These are phyloP conservation scores for Tuber microsphaerosporum DNA, from an alignment of 495 filamentous ascomycete genomes.

Conservation along the genomic window DNA sequence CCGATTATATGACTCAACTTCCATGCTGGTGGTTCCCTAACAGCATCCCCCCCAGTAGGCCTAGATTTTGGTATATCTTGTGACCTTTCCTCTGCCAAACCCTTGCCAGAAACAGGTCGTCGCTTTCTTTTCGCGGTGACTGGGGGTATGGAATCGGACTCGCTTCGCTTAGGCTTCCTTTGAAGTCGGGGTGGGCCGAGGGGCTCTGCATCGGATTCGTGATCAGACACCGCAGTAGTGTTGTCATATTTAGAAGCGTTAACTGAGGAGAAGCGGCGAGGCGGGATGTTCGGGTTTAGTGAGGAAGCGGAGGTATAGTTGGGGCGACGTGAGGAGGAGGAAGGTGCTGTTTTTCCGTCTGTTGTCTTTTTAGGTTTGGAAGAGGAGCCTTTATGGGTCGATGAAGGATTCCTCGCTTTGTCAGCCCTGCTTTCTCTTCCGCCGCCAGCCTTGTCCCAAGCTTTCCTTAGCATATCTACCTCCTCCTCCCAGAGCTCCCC, in stretches of 20 bases:
- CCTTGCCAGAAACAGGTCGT: constrained; percentile 37
- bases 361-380: constrained; percentile 27
- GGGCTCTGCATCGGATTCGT: constrained; percentile 33
- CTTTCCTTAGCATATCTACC: constrained; percentile 67
- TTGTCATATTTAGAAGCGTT: constrained; percentile 36
- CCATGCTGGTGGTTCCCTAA: too few relatives aligned
- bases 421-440: constrained; percentile 10
- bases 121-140: constrained; percentile 30
- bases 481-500: constrained; percentile 89
- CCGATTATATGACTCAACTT: too few relatives aligned
- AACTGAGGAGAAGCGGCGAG: constrained; percentile 30
- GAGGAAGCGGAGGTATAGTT: constrained; percentile 16
- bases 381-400: constrained; percentile 27
- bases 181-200: constrained; percentile 32
- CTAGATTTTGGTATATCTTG: constrained; percentile 26
- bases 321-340: constrained; percentile 23
- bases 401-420: constrained; percentile 13
- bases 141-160: constrained; percentile 33
- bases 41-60: constrained; percentile 25
- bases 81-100: constrained; percentile 35
- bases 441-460: constrained; percentile 56
- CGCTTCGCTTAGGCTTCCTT: constrained; percentile 35
- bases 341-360: constrained; percentile 12
- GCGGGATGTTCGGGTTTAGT: constrained; percentile 19
- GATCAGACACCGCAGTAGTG: constrained; percentile 25